Conservation (phyloP, 2,329 filamentous ascomycete genomes). For the Trichoderma brevicompactum region DNA sequence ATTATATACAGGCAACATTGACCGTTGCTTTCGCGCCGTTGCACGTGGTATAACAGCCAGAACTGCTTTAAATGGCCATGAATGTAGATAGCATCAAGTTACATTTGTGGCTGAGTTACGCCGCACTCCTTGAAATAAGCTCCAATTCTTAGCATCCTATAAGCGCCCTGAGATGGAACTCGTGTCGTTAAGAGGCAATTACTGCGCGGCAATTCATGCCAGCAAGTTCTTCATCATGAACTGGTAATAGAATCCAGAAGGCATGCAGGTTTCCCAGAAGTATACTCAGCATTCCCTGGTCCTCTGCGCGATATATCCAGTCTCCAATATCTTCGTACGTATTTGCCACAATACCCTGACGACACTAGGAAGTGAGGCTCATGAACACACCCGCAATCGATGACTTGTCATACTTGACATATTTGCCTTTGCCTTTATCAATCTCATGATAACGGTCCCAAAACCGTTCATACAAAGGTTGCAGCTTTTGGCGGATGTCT, state of each 20-base stretch:
- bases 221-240: not conserved
- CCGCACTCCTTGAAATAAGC: not conserved
- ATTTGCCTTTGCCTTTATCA: slow-evolving; percentile 97
- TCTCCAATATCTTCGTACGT: not conserved
- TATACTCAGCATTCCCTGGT: not conserved
- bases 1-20: slow-evolving; percentile 3
- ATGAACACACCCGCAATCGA: slow-evolving; percentile 71
- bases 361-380: slow-evolving; percentile 46
- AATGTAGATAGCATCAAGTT: not conserved
- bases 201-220: not conserved
- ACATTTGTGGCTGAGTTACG: not conserved
- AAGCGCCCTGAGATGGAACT: not conserved
- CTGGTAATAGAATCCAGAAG: not conserved
- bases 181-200: not conserved
- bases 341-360: not conserved
- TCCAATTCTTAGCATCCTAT: not conserved
- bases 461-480: slow-evolving; percentile 92
- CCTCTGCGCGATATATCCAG: not conserved
- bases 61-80: not conserved
- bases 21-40: not conserved
- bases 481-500: slow-evolving; percentile 88
- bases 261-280: not conserved
- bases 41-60: not conserved
- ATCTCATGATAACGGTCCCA: slow-evolving; percentile 98
- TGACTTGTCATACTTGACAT: slow-evolving; percentile 94